Conservation (phyloP, 2,329 filamentous ascomycete genomes). For the Gremmenia infestans region DNA sequence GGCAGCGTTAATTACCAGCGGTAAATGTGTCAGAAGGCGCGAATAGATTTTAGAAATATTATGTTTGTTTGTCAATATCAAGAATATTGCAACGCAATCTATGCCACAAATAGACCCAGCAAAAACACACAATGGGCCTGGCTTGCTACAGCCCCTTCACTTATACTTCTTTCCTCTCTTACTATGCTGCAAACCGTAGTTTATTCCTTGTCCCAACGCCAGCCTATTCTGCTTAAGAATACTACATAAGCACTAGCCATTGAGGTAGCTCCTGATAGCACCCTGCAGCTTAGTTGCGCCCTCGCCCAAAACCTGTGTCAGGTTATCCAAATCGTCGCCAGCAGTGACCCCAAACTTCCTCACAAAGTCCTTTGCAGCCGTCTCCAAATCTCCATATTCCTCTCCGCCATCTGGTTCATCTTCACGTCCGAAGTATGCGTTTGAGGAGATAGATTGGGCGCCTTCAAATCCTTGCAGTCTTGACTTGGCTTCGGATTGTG, state of each 20-base stretch:
- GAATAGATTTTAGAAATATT: background rate
- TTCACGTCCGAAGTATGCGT: conserved; percentile 92
- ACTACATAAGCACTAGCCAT: conserved; percentile 40
- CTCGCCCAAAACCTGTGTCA: conserved; percentile 77
- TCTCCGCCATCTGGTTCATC: conserved; percentile 72
- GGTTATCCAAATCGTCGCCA: conserved; percentile 90
- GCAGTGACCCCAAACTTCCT: conserved; percentile 93
- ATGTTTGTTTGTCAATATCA: background rate
- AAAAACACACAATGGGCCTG: background rate
- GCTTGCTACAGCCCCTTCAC: background rate
- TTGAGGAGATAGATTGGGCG: conserved; percentile 86
- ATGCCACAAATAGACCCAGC: conserved; percentile 11
- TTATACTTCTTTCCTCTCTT: background rate
- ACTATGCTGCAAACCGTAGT: background rate
- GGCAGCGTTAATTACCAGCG: background rate
- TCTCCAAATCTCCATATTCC: conserved; percentile 86
- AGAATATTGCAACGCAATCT: conserved; percentile 17
- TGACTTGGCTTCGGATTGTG: conserved; percentile 79
- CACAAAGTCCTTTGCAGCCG: conserved; percentile 93
- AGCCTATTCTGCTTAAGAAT: background rate
- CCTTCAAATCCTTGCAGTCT: conserved; percentile 91
- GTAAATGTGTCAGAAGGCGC: background rate
- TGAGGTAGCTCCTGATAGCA: conserved; percentile 59
- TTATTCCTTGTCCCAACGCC: conserved; percentile 11
- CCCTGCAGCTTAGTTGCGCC: conserved; percentile 81